Evolutionary conservation across 176 grass and related monocot species (phyloP).

Genomic region (Lolium rigidum): DNA sequence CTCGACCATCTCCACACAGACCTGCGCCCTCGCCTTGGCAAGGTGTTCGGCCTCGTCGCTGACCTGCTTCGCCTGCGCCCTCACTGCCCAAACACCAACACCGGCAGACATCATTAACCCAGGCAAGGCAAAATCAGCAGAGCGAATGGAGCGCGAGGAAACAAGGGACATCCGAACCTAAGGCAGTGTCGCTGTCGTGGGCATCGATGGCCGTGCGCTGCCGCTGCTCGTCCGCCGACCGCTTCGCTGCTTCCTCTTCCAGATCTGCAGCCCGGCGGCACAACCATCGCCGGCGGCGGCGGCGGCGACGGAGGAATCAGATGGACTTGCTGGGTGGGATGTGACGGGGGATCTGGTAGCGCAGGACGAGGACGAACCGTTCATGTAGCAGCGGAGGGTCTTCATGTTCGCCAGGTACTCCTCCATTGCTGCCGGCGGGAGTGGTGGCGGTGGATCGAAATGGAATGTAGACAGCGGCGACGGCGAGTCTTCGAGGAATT

Average conservation of each 20-base stretch:
- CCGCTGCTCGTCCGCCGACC: conserved; percentile 84
- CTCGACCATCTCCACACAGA: conserved; percentile 55
- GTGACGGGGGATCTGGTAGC: background rate
- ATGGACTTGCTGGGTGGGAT: background rate
- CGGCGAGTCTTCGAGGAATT: background rate
- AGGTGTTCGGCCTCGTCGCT: conserved; percentile 55
- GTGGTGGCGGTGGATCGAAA: background rate
- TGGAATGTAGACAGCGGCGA: background rate
- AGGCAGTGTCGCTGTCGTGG: conserved; percentile 55
- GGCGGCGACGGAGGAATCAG: conserved; percentile 14
- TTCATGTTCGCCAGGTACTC: conserved; percentile 87
- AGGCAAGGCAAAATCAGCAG: background rate
- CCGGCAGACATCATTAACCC: background rate
- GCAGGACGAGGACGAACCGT: conserved; percentile 52
- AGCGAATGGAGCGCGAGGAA: background rate
- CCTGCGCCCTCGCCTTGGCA: conserved; percentile 41
- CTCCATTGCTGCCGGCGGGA: conserved; percentile 63
- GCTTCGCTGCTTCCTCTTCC: conserved; percentile 79
- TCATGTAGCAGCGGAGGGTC: conserved; percentile 75
- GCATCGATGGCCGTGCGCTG: conserved; percentile 68
- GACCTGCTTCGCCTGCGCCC: conserved; percentile 55
- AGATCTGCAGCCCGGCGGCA: conserved; percentile 53
- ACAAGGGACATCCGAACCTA: conserved; percentile 48
- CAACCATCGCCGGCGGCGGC: background rate
- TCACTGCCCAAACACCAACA: conserved; percentile 50